Percentiles rank a stretch among this genome's conserved stretches.
These are phyloP conservation scores for Pythium myriotylum DNA, from an alignment of 352 stramenopile genomes.

Conservation along the genomic window DNA sequence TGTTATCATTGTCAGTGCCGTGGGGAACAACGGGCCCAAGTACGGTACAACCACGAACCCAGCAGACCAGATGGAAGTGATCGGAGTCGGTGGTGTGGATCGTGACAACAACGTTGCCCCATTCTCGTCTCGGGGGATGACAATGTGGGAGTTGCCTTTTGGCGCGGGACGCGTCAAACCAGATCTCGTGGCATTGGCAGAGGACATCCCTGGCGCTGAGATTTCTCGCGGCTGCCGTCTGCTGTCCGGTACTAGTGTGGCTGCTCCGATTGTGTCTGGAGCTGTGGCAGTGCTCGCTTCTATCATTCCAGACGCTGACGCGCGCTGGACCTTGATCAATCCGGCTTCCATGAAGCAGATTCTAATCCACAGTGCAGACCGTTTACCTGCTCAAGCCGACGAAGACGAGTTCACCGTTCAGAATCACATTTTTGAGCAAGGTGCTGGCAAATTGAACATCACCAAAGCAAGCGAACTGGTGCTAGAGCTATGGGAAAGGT, in stretches of 20 bases:
- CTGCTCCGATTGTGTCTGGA: slow-evolving; percentile 79
- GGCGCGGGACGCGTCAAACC: slow-evolving; percentile 86
- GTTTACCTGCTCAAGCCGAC: slow-evolving; percentile 37
- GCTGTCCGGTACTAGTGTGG: slow-evolving; percentile 84
- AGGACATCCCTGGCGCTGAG: slow-evolving; percentile 68
- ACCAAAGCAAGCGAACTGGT: slow-evolving; percentile 53
- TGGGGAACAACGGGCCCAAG: slow-evolving; percentile 84
- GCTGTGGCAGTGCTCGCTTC: slow-evolving; percentile 77
- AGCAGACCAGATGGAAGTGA: slow-evolving; percentile 83
- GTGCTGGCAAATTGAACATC: slow-evolving; percentile 74
- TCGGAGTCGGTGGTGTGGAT: slow-evolving; percentile 80
- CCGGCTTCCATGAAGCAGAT: slow-evolving; percentile 76
- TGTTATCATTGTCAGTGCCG: slow-evolving; percentile 75
- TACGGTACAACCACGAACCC: slow-evolving; percentile 87
- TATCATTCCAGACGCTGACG: slow-evolving; percentile 49
- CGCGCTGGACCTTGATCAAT: slow-evolving; percentile 61
- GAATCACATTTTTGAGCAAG: slow-evolving; percentile 88
- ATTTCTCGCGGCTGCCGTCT: slow-evolving; percentile 53
- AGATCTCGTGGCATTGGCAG: slow-evolving; percentile 72
- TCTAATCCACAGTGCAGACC: slow-evolving; percentile 56
- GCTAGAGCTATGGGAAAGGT: slow-evolving; percentile 38
- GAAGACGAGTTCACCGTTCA: slow-evolving; percentile 45
- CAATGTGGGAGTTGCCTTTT: slow-evolving; percentile 82
- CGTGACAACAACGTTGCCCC: slow-evolving; percentile 55
- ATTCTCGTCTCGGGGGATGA: slow-evolving; percentile 88